Evolutionary conservation across 495 filamentous ascomycete species (phyloP), one percentile per base, ranked within the genome.

Genomic region (Aspergillus funiculosus): DNA sequence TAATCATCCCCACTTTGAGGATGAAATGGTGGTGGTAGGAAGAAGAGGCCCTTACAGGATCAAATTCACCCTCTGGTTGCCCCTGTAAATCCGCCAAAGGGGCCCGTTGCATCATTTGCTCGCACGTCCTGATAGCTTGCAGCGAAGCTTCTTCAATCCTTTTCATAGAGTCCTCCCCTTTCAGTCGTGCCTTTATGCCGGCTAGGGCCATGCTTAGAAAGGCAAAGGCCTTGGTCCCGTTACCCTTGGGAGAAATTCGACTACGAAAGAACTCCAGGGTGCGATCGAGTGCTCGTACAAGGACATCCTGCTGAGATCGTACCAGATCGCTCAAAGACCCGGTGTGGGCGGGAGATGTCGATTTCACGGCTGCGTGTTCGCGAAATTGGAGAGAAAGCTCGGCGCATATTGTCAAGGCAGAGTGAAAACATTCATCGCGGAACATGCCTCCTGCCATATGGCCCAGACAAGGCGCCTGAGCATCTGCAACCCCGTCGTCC

Each of bases 401-500:
- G 13, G 67, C 60, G 35, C 67, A 66, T 5, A 67, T 52, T 4
- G 63, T 68, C 10, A 64, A 43, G 2, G 63, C 63, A 2, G 67
- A 63, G 30, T 71, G 65, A 20, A 64, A 65, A 13, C 57, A 62
- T 25, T 71, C 67, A 22, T 71, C 62, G 2, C 65, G 60, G 30
- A 68, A 67, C 61, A 67, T 67, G 0, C 61, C 62, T 4, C 59
- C 60, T 6, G 60, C 56, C 0, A 71, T 49, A 15, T 68, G 63
- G 2, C 60, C 62, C 7, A 68, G 52, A 24, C 62, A 58, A 5
- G 63, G 66, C 1, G 37, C 39, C 18, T 46, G 43, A 19, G 51
- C 41, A 11, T 46, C 48, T 25, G 50, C 20, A 1, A 53, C 13
- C 9, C 52, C 48, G 0, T 41, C 11, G 11, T 55, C 52, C 0